Percentiles rank a stretch among this genome's conserved stretches.
phyloP scores from a whole-genome alignment of 2,329 filamentous ascomycete genomes.

The Aphanoascus verrucosus region DNA sequence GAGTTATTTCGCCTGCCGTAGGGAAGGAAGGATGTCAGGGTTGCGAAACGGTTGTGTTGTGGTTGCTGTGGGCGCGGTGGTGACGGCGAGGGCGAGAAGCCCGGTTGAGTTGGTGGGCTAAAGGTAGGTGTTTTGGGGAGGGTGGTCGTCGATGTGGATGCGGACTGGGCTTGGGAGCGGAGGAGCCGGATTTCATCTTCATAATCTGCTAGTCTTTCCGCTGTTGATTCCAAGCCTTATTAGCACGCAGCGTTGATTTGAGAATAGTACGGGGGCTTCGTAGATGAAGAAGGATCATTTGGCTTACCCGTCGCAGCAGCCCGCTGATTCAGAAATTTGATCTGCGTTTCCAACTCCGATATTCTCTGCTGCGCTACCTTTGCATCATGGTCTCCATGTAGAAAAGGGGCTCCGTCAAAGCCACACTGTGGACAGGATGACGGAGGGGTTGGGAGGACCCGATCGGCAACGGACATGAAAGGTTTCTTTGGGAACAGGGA shows the following conservation, averaged over 20 bases:
- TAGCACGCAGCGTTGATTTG: neutral
- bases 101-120: slow-evolving; percentile 22
- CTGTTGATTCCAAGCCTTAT: slow-evolving; percentile 25
- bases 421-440: slow-evolving; percentile 31
- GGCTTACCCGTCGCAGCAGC: slow-evolving; percentile 42
- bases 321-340: slow-evolving; percentile 43
- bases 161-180: slow-evolving; percentile 24
- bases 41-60: slow-evolving; percentile 30
- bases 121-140: slow-evolving; percentile 22
- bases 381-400: slow-evolving; percentile 18
- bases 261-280: neutral
- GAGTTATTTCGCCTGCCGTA: slow-evolving; percentile 30
- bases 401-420: slow-evolving; percentile 20
- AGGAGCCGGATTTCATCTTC: slow-evolving; percentile 51
- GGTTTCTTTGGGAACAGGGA: neutral
- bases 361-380: slow-evolving; percentile 33
- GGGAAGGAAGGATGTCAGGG: slow-evolving; percentile 31
- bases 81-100: slow-evolving; percentile 22
- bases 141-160: slow-evolving; percentile 19
- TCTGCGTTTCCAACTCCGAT: slow-evolving; percentile 46
- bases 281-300: neutral
- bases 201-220: slow-evolving; percentile 50
- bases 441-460: neutral
- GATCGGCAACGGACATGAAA: slow-evolving; percentile 5
- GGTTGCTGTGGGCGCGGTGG: slow-evolving; percentile 20